phyloP scores from a whole-genome alignment of 805 yeast species.

The Sugiyamaella lignohabitans region DNA sequence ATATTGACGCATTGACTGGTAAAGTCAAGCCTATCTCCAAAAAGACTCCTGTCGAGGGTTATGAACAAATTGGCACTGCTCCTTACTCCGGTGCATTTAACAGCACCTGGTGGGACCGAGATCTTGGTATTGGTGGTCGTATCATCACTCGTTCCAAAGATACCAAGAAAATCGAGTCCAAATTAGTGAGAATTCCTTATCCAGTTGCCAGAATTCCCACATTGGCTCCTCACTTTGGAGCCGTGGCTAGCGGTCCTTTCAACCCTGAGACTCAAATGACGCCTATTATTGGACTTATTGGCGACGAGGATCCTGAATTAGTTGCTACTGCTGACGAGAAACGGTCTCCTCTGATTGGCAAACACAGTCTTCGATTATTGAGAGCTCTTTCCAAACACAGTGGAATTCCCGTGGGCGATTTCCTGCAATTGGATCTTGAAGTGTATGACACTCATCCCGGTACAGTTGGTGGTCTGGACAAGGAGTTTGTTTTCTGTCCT shows the following conservation, averaged over 20 bases:
- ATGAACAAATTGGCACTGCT: constrained; percentile 72
- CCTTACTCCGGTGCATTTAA: constrained; percentile 59
- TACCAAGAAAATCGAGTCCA: constrained; percentile 25
- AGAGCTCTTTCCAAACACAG: constrained; percentile 63
- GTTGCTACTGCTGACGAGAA: constrained; percentile 53
- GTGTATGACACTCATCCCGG: constrained; percentile 79
- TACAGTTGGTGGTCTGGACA: constrained; percentile 64
- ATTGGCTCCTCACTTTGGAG: constrained; percentile 83
- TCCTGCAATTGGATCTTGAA: constrained; percentile 69
- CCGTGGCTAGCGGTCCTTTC: constrained; percentile 60
- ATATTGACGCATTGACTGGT: constrained; percentile 65
- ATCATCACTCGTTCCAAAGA: constrained; percentile 45
- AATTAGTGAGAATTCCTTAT: constrained; percentile 35
- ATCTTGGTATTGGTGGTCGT: constrained; percentile 77
- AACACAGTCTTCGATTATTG: constrained; percentile 60
- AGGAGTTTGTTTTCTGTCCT: constrained; percentile 75
- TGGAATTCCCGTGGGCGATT: constrained; percentile 50
- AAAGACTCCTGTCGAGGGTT: constrained; percentile 61
- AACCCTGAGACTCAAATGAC: constrained; percentile 75
- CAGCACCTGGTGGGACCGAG: constrained; percentile 75
- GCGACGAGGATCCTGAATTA: constrained; percentile 25
- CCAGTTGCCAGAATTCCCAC: constrained; percentile 73
- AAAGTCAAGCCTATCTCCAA: constrained; percentile 66
- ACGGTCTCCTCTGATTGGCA: constrained; percentile 60
- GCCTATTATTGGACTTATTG: constrained; percentile 62